Evolutionary conservation across 2,329 filamentous ascomycete genomes (phyloP).

Genomic region (Pseudonectria buxi): DNA sequence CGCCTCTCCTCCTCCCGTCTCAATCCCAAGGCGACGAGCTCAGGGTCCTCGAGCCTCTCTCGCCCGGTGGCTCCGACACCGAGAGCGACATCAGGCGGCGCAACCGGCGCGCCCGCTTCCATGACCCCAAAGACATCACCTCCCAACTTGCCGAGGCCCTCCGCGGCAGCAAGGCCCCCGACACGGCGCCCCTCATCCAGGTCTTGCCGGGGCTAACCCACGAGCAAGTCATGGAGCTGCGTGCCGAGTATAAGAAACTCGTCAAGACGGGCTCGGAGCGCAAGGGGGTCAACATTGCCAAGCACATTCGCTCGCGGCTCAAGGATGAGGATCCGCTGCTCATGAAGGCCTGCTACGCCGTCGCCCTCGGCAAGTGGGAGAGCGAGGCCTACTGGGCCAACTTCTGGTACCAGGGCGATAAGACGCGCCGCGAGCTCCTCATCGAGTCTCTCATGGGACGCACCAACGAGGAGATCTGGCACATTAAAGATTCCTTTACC

Average conservation of each 20-base stretch:
- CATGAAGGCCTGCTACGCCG: conserved; percentile 87
- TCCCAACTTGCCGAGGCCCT: conserved; percentile 69
- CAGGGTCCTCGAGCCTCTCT: conserved; percentile 41
- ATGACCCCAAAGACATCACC: conserved; percentile 77
- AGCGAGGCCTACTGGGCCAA: conserved; percentile 97
- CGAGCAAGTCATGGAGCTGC: conserved; percentile 79
- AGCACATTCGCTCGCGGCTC: conserved; percentile 71
- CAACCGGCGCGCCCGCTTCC: conserved; percentile 64
- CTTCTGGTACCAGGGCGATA: conserved; percentile 91
- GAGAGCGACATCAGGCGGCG: conserved; percentile 38
- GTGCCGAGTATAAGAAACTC: conserved; percentile 83
- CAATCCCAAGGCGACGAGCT: conserved; percentile 43
- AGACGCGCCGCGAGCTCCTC: conserved; percentile 75
- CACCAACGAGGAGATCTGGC: conserved; percentile 75
- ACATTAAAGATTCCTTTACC: conserved; percentile 81
- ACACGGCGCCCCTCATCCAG: conserved; percentile 67
- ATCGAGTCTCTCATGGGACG: conserved; percentile 92
- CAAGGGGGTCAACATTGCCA: conserved; percentile 77
- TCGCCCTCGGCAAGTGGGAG: conserved; percentile 84
- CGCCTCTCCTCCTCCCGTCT: conserved; percentile 58
- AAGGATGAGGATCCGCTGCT: conserved; percentile 70
- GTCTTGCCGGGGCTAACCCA: conserved; percentile 79
- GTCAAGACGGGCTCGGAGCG: conserved; percentile 70
- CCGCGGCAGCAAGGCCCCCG: conserved; percentile 56
- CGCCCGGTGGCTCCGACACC: conserved; percentile 44